Evolutionary conservation across 176 grass and related monocot species (phyloP).

Genomic region (Triticum timopheevii): DNA sequence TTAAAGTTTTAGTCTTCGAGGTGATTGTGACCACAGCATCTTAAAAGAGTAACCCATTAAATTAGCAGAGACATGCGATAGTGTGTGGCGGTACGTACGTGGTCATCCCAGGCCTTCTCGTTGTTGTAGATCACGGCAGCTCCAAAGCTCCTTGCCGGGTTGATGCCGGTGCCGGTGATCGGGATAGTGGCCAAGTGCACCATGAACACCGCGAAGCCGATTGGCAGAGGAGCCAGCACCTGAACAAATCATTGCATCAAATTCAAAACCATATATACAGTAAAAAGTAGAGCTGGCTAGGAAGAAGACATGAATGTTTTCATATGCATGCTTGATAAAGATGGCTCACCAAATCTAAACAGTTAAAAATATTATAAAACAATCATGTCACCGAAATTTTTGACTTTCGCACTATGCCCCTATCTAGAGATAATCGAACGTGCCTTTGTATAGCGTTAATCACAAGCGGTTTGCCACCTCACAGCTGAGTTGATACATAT

Average conservation of each 20-base stretch:
- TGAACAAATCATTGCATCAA: conserved; percentile 23
- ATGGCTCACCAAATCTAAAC: conserved; percentile 5
- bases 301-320: background rate
- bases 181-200: conserved; percentile 92
- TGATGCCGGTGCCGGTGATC: conserved; percentile 93
- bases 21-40: background rate
- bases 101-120: conserved; percentile 85
- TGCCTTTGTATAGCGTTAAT: background rate
- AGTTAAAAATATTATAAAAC: background rate
- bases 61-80: background rate
- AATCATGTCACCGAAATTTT: background rate
- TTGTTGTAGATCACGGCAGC: conserved; percentile 94
- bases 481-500: background rate
- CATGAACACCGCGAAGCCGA: conserved; percentile 98
- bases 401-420: conserved; percentile 19
- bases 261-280: no score
- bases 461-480: conserved; percentile 29
- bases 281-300: no score
- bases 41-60: background rate
- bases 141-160: conserved; percentile 87
- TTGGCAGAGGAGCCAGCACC: conserved; percentile 94
- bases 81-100: conserved; percentile 41
- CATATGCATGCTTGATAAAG: conserved; percentile 9
- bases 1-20: background rate
- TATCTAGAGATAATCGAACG: background rate